phyloP scores from a whole-genome alignment of 345 rosid species.

The Citrus inodora region DNA sequence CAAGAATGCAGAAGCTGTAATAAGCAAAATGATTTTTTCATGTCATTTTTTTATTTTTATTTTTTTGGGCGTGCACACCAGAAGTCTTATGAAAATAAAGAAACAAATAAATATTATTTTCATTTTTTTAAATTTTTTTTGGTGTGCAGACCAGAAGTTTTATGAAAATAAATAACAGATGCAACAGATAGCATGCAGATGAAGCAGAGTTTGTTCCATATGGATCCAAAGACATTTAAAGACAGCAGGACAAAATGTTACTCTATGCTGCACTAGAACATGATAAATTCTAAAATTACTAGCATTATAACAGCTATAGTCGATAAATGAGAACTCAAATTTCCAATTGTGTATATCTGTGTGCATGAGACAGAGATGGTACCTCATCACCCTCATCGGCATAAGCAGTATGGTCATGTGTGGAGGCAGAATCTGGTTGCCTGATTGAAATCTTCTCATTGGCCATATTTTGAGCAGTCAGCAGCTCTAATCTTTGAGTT shows the following conservation, averaged over 20 bases:
- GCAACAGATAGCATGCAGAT: neutral
- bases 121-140: no score
- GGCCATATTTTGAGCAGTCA: conserved; percentile 80
- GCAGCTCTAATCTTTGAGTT: conserved; percentile 91
- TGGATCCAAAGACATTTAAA: neutral
- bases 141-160: neutral
- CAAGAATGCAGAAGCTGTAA: neutral
- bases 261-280: neutral
- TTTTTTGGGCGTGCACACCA: no score
- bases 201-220: neutral
- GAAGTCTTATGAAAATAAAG: neutral
- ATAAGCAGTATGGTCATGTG: conserved; percentile 56
- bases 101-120: no score
- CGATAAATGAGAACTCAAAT: neutral
- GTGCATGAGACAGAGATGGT: conserved; percentile 12
- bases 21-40: neutral
- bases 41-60: no score
- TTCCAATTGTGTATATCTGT: neutral
- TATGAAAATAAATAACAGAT: neutral
- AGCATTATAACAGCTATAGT: neutral
- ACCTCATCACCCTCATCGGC: conserved; percentile 99
- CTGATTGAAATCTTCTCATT: conserved; percentile 44
- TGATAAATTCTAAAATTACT: neutral
- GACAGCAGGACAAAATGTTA: neutral
- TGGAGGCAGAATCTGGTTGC: conserved; percentile 42